Base-by-base conservation (phyloP, 2,329 filamentous ascomycete species). In the Elsinoe necatrix region DNA sequence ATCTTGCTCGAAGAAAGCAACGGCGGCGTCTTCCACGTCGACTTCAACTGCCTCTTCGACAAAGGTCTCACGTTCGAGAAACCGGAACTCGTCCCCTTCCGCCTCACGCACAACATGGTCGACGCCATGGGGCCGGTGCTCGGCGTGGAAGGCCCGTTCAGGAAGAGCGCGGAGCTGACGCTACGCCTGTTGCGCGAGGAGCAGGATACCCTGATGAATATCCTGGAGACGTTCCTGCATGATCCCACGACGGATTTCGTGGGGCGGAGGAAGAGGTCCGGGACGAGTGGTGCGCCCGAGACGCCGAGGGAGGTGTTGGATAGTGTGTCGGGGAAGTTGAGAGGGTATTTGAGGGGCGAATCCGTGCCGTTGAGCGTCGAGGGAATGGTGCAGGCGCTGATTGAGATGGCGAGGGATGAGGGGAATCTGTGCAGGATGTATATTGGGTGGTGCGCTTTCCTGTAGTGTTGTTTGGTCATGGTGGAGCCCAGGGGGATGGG, bases 31-130 rank as follows among this genome's bases (percentile, higher is more conserved):
- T 88, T 98, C 71, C 93, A 99, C 71, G 95, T 99, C 45, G 93
- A 98, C 73, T 98, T 99, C 79, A 98, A 98, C 73, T 98, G 95
- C 71, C 83, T 98, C 3, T 99, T 99, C 69, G 95, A 98, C 75
- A 98, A 98, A 64, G 93, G 93, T 1, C 80, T 92, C 39, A 96
- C 91, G 0, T 97, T 98, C 68, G 86, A 90, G 61, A 95, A 95
- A 70, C 92, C 93, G 0, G 93, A 99, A 71, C 79, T 87, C 27
- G 93, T 98, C 1, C 95, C 93, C 1, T 99, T 98, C 77, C 87
- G 95, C 14, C 79, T 98, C 41, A 98, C 93, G 3, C 92, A 96
- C 77, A 98, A 98, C 72, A 97, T 98, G 92, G 83, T 95, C 34
- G 89, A 95, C 61, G 95, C 93, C 9, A 97, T 98, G 84, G 93